Base-by-base conservation (phyloP, 305 asterid species). In the Rubia balearica region DNA sequence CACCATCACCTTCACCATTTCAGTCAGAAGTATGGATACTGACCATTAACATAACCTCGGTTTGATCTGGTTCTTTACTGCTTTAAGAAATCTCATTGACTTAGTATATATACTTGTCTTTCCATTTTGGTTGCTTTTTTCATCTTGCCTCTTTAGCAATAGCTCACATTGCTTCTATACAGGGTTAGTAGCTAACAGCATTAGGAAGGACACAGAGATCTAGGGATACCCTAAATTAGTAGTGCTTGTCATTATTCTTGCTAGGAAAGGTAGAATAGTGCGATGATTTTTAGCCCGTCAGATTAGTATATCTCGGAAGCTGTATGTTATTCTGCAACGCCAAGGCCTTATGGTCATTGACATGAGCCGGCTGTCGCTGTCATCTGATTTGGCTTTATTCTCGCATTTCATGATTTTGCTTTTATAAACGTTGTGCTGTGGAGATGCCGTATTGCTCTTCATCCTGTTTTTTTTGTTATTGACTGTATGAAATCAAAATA, bases 11-110 rank as follows among this genome's bases (percentile, higher is more conserved):
- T 14, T 49, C 57, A 49, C 96, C 96, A 38, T 87, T 95, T 85
- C 99, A 92, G 86, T 90, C 99, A 82, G 99, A 95, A 87, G 99
- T 95, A 95, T 81, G 99, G 96, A 91, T 91, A 87, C 98, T 89
- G 85, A 92, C 98, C 86, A 84, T 87, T 95, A 86, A 90, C 98
- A 89, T 89, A 85, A 95, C 97, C 79, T 82, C 80, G 83, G 79
- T 81, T 86, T 75, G 84, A 84, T 89, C 96, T 85, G 82, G 85
- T 94, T 87, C 45, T 81, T 75, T 87, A 80, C 82, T 81, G 81
- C 77, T 87, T 88, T 82, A 74, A 82, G 83, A 83, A 77, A 83
- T 76, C 56, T 85, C 71, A 69, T 78, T 69, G 74, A 80, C 85
- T 71, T 59, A 77, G 59, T 68, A 60, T 46, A 80, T 72, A 67